Percentiles rank a stretch among this genome's conserved stretches.
Evolutionary conservation across 2,329 filamentous ascomycete species (phyloP).

Genomic region (Falciphora oryzae): DNA sequence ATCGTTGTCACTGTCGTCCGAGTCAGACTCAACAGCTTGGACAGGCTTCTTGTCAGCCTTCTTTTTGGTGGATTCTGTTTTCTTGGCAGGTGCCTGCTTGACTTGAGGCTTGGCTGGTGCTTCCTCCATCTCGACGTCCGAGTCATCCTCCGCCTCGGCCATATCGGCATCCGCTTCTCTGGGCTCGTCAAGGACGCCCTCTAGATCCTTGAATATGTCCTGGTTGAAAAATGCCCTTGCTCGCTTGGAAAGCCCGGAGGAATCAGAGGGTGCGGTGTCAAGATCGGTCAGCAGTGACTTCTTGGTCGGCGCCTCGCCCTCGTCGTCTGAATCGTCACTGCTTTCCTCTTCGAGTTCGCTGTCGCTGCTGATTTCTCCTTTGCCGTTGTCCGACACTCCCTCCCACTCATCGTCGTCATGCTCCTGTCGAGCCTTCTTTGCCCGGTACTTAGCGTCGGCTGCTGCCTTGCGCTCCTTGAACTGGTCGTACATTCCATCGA

Average conservation of each 20-base stretch:
- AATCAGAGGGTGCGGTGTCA: constrained; percentile 42
- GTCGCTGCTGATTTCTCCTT: constrained; percentile 45
- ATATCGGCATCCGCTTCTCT: constrained; percentile 16
- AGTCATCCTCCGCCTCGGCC: constrained; percentile 20
- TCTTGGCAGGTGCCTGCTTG: constrained; percentile 20
- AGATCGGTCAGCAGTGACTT: constrained; percentile 57
- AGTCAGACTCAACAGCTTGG: constrained; percentile 16
- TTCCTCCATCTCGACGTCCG: constrained; percentile 30
- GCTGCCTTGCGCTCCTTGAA: constrained; percentile 78
- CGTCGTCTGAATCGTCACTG: constrained; percentile 57
- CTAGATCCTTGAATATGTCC: constrained; percentile 85
- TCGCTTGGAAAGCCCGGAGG: constrained; percentile 68
- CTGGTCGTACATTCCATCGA: constrained; percentile 81
- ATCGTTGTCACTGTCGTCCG: constrained; percentile 27
- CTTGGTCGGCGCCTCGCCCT: constrained; percentile 34
- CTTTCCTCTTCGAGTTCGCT: constrained; percentile 52
- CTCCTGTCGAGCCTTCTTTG: constrained; percentile 80
- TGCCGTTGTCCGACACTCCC: constrained; percentile 65
- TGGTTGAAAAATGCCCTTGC: constrained; percentile 90
- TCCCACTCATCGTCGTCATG: constrained; percentile 88
- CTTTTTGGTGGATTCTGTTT: constrained; percentile 20
- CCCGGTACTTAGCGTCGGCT: constrained; percentile 78
- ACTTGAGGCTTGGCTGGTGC: constrained; percentile 33
- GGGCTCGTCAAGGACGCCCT: constrained; percentile 56
- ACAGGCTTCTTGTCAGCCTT: constrained; percentile 22